phyloP scores from a whole-genome alignment of 257 asterid species.

The Lycium barbarum region DNA sequence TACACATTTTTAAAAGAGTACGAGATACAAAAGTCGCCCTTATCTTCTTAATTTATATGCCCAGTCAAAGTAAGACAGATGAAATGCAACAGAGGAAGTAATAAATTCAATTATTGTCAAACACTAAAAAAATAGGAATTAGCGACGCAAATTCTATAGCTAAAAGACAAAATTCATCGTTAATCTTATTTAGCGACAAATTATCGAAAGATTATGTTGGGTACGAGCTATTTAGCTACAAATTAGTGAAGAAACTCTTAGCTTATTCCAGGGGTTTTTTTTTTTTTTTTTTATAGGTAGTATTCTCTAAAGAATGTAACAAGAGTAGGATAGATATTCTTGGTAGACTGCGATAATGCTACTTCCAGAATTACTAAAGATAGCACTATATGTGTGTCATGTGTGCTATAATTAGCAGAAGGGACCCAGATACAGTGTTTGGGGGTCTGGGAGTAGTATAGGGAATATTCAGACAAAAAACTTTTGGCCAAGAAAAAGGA shows the following conservation, averaged over 20 bases:
- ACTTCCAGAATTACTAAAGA: constrained; percentile 16
- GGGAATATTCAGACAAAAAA: neutral
- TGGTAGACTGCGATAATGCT: neutral
- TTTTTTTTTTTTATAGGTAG: neutral
- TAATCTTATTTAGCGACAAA: neutral
- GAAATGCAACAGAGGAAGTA: no score
- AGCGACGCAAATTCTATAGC: neutral
- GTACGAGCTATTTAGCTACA: neutral
- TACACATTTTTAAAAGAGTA: neutral
- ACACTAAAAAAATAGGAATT: neutral
- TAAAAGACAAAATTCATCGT: neutral
- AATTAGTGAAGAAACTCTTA: neutral
- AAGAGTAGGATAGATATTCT: neutral
- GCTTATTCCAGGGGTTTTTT: neutral
- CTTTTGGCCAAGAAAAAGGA: neutral
- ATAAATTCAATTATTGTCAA: neutral
- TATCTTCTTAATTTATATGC: neutral
- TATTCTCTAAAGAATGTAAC: neutral
- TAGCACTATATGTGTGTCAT: constrained; percentile 27
- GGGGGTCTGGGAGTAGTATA: neutral
- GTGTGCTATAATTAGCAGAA: constrained; percentile 19
- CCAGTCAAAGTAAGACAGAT: neutral
- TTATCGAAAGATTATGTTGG: neutral
- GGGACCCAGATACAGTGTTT: constrained; percentile 3
- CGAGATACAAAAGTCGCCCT: neutral